These are phyloP conservation scores for Candida parachauliodes DNA, from an alignment of 805 yeast genomes.

Conservation along the genomic window DNA sequence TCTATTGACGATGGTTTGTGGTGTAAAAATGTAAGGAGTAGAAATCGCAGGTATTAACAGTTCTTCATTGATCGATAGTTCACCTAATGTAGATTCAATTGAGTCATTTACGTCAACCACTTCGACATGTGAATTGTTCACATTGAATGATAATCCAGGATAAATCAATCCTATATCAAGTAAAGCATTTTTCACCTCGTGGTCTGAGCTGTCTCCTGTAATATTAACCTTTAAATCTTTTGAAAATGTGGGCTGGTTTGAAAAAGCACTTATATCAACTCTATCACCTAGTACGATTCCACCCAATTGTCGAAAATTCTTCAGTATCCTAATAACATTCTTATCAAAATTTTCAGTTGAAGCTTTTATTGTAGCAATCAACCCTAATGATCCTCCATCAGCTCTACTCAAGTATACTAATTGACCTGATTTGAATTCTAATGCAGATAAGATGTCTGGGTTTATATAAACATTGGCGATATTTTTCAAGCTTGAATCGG, in stretches of 20 bases:
- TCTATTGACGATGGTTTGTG: constrained; percentile 3
- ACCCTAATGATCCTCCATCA: constrained; percentile 44
- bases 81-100: constrained; percentile 33
- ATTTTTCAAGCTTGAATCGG: constrained; percentile 8
- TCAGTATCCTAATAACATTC: constrained; percentile 27
- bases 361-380: constrained; percentile 39
- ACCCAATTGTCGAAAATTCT: constrained; percentile 25
- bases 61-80: constrained; percentile 26
- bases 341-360: constrained; percentile 27
- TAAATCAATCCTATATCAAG: constrained; percentile 57
- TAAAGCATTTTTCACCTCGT: constrained; percentile 35
- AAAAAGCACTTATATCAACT: constrained; percentile 41
- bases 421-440: constrained; percentile 45
- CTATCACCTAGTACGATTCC: constrained; percentile 49
- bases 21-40: constrained; percentile 44
- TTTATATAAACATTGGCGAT: constrained; percentile 38
- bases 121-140: constrained; percentile 15
- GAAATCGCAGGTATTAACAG: constrained; percentile 23
- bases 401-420: constrained; percentile 41
- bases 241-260: constrained; percentile 46
- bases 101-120: constrained; percentile 28
- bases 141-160: constrained; percentile 45
- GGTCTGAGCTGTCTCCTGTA: constrained; percentile 11
- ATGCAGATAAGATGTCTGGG: constrained; percentile 42
- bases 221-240: constrained; percentile 6